Evolutionary conservation across 495 filamentous ascomycete species (phyloP), one percentile per base, ranked within the genome.

Genomic region (Mycothermus thermophilus): DNA sequence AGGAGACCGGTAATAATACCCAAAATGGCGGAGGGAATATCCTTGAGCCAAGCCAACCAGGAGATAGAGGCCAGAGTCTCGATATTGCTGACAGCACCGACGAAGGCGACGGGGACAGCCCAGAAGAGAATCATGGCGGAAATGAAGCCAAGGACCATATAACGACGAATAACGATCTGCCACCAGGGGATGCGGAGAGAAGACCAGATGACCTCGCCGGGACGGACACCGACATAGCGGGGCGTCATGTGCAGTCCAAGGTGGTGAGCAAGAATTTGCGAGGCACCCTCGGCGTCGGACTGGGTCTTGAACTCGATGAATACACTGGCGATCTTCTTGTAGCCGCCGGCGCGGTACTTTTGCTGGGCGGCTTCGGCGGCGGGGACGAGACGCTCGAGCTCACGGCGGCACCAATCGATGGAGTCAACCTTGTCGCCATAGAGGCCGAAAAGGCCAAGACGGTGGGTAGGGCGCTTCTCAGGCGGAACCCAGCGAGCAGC

Each of bases 351-450:
- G 33, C 69, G 74, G 50, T 92, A 80, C 45, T 72, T 64, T 38
- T 67, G 71, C 59, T 94, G 90, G 36, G 80, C 64, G 13, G 75
- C 64, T 30, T 88, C 77, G 37, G 83, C 78, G 40, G 79, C 72
- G 2, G 87, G 88, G 40, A 79, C 82, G 31, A 95, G 67, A 34
- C 74, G 77, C 47, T 77, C 74, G 15, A 97, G 77, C 55, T 92
- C 79, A 1, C 69, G 62, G 40, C 90, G 80, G 50, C 75, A 82
- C 83, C 87, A 96, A 51, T 93, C 79, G 64, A 94, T 93, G 0
- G 83, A 83, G 57, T 94, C 86, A 20, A 93, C 84, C 67, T 96
- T 96, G 58, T 87, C 75, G 38, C 90, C 90, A 41, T 93, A 68
- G 15, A 77, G 54, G n/a, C 69, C 69, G 27, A 93, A 57, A 29